Base-by-base conservation (phyloP, 305 asterid genomes). In the Rubia occidens region DNA sequence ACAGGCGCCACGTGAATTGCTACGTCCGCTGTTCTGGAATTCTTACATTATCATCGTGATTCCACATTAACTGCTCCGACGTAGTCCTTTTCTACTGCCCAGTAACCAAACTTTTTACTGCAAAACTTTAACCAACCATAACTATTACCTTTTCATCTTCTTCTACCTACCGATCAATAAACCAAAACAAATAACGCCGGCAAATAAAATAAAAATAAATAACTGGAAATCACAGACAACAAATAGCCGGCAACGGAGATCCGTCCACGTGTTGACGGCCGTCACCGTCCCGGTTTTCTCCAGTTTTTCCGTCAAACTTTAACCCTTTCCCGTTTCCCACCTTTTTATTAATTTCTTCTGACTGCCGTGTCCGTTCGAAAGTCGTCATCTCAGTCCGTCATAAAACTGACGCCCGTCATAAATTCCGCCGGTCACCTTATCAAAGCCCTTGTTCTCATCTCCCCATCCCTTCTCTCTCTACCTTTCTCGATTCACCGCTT, bases 351-450 rank as follows among this genome's bases (percentile, higher is more conserved):
- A 32, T 2, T 62, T 54, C 5, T 13, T 24, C 35, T 5, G 43
- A 67, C 29, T 47, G 66, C 44, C 42, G 21, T 37, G 15, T 65
- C 72, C 69, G 56, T 61, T 49, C 63, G 42, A 68, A 47, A 65
- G 45, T 51, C 40, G 18, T 49, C 67, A 17, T 32, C 61, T 45
- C 20, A n/a, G 39, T 32, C 37, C 21, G 51, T 37, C 49, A 32
- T 49, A 71, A 67, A 32, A 35, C 47, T 60, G 64, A 68, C 63
- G 35, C 60, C 69, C 72, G 73, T 71, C 67, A 68, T 72, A 75
- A 63, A 58, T 77, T 68, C 73, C 64, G 72, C 81, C 81, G 83
- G 79, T 81, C 77, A 75, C 71, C 76, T 67, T 24, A 68, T 42
- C 71, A 17, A 67, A 51, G 8, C 85, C 89, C 83, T 72, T 67